Conservation (phyloP, 2,329 filamentous ascomycete species). For the Thelonectria blattea region DNA sequence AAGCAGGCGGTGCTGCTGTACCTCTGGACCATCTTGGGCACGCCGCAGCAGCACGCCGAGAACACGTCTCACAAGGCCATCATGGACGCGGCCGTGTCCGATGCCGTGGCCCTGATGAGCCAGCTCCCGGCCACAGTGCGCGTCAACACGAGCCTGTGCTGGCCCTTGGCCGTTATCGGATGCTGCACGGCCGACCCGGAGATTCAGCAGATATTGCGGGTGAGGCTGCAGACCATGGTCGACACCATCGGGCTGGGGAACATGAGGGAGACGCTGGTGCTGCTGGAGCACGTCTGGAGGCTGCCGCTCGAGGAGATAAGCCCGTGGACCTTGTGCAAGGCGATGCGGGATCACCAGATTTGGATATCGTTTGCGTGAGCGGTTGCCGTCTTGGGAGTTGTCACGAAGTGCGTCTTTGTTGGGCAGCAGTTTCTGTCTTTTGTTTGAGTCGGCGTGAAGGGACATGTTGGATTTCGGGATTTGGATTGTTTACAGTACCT, state of each 20-base stretch:
- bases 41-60: conserved; percentile 31
- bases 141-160: conserved; percentile 50
- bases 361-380: conserved; percentile 56
- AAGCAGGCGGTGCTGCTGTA: conserved; percentile 54
- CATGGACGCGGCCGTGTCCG: conserved; percentile 39
- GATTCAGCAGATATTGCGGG: conserved; percentile 45
- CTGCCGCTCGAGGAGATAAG: conserved; percentile 39
- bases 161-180: conserved; percentile 48
- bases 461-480: neutral
- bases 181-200: conserved; percentile 44
- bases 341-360: conserved; percentile 54
- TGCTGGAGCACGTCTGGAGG: conserved; percentile 52
- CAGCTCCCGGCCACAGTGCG: conserved; percentile 42
- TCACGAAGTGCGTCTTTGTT: neutral
- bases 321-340: conserved; percentile 52
- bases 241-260: conserved; percentile 51
- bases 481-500: neutral
- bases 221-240: conserved; percentile 44
- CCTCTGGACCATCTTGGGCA: conserved; percentile 45
- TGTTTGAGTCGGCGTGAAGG: neutral
- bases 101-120: conserved; percentile 40
- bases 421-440: neutral
- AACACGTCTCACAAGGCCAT: conserved; percentile 33
- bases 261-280: conserved; percentile 49
- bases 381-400: too few relatives aligned